Evolutionary conservation across 352 stramenopile species (phyloP).

Genomic region (Phytophthora constricta): DNA sequence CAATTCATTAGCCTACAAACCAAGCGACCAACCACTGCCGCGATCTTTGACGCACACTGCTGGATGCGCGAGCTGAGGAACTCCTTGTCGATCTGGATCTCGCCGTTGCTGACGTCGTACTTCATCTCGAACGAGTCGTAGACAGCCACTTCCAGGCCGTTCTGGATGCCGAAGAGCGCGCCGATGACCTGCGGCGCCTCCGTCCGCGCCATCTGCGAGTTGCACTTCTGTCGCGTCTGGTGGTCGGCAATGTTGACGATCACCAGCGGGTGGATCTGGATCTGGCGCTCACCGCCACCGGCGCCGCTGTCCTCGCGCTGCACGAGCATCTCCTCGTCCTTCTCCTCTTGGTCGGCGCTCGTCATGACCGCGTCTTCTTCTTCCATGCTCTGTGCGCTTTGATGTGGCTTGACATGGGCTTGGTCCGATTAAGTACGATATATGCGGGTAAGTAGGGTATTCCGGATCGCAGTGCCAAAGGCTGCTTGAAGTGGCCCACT

Average conservation of each 20-base stretch:
- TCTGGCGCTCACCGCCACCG: constrained; percentile 66
- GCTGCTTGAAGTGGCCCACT: too few species aligned
- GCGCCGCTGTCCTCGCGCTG: constrained; percentile 52
- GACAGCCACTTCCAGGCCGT: constrained; percentile 79
- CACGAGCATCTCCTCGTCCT: constrained; percentile 52
- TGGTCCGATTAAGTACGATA: not conserved
- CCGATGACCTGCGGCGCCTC: constrained; percentile 76
- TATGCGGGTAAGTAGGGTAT: not conserved
- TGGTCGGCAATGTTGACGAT: constrained; percentile 96
- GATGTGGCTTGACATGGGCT: constrained; percentile 8
- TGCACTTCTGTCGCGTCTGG: constrained; percentile 89
- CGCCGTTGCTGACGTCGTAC: constrained; percentile 59
- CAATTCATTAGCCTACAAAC: too few species aligned
- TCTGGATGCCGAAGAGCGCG: constrained; percentile 93
- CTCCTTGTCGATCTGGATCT: constrained; percentile 83
- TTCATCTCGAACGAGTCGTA: constrained; percentile 92
- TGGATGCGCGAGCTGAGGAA: constrained; percentile 82
- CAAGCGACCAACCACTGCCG: too few species aligned
- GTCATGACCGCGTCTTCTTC: constrained; percentile 72
- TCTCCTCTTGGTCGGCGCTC: constrained; percentile 38
- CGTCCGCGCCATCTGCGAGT: constrained; percentile 55
- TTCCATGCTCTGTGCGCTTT: constrained; percentile 29
- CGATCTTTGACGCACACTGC: constrained; percentile 52
- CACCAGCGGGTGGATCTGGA: constrained; percentile 88
- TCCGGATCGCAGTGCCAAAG: not conserved